A percentile compares a stretch with the other conserved stretches of the same genome.
Evolutionary conservation across 2,329 filamentous ascomycete species (phyloP).

Genomic region (Penicillium sp.): DNA sequence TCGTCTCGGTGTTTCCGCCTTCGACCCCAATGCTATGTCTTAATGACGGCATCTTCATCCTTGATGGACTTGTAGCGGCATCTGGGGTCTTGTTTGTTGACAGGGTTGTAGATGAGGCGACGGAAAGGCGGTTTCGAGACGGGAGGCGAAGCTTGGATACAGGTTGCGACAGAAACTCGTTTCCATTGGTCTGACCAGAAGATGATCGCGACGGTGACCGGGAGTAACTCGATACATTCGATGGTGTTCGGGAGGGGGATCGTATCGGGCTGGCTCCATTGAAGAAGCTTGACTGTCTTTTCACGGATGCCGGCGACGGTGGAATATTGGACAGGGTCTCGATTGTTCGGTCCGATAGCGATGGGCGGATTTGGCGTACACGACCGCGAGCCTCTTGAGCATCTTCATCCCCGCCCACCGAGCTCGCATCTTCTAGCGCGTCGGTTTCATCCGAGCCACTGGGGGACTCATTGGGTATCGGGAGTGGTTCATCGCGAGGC

Average conservation of each 20-base stretch:
- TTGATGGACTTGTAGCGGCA: slow-evolving; percentile 30
- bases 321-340: slow-evolving; percentile 81
- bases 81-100: slow-evolving; percentile 20
- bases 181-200: slow-evolving; percentile 58
- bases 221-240: slow-evolving; percentile 58
- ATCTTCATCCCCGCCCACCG: slow-evolving; percentile 15
- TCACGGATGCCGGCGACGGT: slow-evolving; percentile 72
- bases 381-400: slow-evolving; percentile 28
- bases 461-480: slow-evolving; percentile 26
- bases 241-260: slow-evolving; percentile 66
- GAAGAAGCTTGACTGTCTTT: slow-evolving; percentile 74
- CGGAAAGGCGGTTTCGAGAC: slow-evolving; percentile 36
- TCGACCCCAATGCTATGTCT: slow-evolving; percentile 25
- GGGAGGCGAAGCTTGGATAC: slow-evolving; percentile 38
- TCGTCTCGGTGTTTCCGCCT: slow-evolving; percentile 18
- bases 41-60: slow-evolving; percentile 25
- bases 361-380: slow-evolving; percentile 30
- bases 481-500: slow-evolving; percentile 17
- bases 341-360: slow-evolving; percentile 78
- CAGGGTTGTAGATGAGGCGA: slow-evolving; percentile 26
- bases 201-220: slow-evolving; percentile 47
- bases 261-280: slow-evolving; percentile 64
- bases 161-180: slow-evolving; percentile 51
- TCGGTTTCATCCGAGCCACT: slow-evolving; percentile 26
- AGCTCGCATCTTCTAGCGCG: slow-evolving; percentile 16